A percentile compares a stretch with the other conserved stretches of the same genome.
These are phyloP conservation scores for Rhizophora mangle DNA, from an alignment of 345 rosid species.

Conservation along the genomic window DNA sequence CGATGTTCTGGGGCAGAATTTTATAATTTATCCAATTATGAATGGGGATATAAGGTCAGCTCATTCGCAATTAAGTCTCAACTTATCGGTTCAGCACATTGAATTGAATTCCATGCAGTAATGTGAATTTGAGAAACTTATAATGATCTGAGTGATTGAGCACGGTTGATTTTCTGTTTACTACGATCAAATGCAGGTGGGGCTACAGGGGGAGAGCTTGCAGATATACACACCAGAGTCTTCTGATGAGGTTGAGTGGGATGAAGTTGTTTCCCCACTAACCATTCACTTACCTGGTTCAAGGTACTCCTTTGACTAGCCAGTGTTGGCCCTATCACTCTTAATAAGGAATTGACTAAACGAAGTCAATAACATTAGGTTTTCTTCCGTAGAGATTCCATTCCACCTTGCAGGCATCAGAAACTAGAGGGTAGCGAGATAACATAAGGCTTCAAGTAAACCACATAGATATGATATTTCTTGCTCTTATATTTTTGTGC, in stretches of 20 bases:
- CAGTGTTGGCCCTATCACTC: no score
- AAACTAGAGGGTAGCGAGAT: no score
- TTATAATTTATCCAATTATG: slow-evolving; percentile 9
- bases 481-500: neutral
- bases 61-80: no score
- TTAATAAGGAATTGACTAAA: no score
- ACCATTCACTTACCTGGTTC: slow-evolving; percentile 21
- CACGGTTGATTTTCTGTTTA: neutral
- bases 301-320: slow-evolving; percentile 3
- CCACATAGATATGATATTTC: neutral
- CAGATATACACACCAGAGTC: slow-evolving; percentile 1
- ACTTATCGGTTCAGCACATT: no score
- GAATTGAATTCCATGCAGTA: no score
- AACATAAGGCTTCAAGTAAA: neutral
- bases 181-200: slow-evolving; percentile 9
- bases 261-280: neutral
- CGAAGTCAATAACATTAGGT: no score
- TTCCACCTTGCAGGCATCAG: no score
- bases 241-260: slow-evolving; percentile 7
- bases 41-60: slow-evolving; percentile 29
- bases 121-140: no score
- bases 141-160: no score
- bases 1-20: slow-evolving; percentile 4
- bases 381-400: no score
- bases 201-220: slow-evolving; percentile 10